Evolutionary conservation across 345 rosid genomes (phyloP).

Genomic region (Heritiera fomes): DNA sequence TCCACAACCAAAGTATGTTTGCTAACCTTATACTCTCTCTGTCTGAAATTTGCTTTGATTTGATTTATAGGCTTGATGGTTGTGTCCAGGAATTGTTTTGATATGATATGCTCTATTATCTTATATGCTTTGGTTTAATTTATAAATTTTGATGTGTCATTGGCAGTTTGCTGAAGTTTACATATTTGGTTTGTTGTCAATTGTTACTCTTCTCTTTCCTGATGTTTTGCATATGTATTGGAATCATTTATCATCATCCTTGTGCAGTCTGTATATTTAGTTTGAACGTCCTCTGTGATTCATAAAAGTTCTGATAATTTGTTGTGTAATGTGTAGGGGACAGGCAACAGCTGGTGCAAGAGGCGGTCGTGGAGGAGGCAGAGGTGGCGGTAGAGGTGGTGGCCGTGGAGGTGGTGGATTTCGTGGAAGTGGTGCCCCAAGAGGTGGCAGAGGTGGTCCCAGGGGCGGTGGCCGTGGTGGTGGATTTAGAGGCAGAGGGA

Average conservation of each 20-base stretch:
- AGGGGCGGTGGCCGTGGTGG: constrained; percentile 68
- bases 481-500: constrained; percentile 71
- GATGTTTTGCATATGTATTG: neutral
- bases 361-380: constrained; percentile 54
- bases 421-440: constrained; percentile 70
- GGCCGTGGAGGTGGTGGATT: constrained; percentile 53
- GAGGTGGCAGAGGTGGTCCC: constrained; percentile 69
- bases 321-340: constrained; percentile 43
- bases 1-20: constrained; percentile 84
- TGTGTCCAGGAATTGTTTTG: neutral
- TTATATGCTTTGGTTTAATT: neutral
- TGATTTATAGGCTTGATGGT: neutral
- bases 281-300: neutral
- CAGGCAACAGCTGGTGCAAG: constrained; percentile 34
- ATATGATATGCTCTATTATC: neutral
- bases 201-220: neutral
- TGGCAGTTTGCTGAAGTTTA: neutral
- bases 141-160: neutral
- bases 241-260: neutral
- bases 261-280: neutral
- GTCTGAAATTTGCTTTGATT: neutral
- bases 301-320: neutral
- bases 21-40: neutral
- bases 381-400: constrained; percentile 45
- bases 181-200: neutral